phyloP scores from a whole-genome alignment of 2,329 filamentous ascomycete genomes.

The Elsinoe arachidis region DNA sequence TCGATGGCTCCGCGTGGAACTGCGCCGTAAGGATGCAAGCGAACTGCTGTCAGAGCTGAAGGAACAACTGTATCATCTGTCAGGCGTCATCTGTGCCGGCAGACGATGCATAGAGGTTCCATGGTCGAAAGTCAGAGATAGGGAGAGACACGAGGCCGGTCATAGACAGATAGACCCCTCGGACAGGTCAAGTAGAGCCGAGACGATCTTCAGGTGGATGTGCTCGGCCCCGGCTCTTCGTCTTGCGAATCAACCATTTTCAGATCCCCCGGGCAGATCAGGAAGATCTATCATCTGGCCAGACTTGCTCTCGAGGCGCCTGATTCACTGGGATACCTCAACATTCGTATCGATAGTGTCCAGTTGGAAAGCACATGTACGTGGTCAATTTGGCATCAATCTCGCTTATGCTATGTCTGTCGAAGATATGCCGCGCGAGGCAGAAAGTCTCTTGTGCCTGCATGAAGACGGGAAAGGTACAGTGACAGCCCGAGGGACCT shows the following conservation, averaged over 20 bases:
- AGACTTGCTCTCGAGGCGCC: background rate
- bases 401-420: background rate
- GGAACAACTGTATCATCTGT: background rate
- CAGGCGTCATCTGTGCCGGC: background rate
- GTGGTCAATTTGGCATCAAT: constrained; percentile 2
- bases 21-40: background rate
- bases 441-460: background rate
- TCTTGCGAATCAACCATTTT: background rate
- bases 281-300: background rate
- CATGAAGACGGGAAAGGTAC: background rate
- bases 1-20: too few species aligned
- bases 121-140: background rate
- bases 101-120: background rate
- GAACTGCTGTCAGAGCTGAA: background rate
- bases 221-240: constrained; percentile 2
- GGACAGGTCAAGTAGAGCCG: background rate
- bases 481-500: background rate
- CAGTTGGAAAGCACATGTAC: background rate
- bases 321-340: background rate
- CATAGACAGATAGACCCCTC: too few species aligned
- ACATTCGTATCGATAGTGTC: background rate
- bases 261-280: constrained; percentile 8
- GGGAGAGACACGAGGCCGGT: background rate
- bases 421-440: background rate
- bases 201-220: constrained; percentile 8